These are phyloP conservation scores for Aplosporella prunicola DNA, from an alignment of 2,329 filamentous ascomycete species.

Conservation along the genomic window DNA sequence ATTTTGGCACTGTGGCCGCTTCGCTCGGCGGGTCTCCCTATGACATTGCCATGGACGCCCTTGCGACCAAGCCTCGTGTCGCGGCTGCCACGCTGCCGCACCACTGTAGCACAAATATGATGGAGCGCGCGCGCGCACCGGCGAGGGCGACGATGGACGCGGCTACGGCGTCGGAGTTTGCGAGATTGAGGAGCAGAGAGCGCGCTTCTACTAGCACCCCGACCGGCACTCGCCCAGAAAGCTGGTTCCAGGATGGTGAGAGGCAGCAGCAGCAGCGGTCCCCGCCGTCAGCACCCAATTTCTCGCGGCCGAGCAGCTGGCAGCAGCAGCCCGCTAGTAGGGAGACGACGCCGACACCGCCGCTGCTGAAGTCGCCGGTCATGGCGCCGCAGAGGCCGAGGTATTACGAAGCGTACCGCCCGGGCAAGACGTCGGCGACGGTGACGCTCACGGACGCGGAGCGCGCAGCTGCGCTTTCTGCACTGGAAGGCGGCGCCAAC, in stretches of 20 bases:
- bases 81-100: slow-evolving; percentile 25
- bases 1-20: slow-evolving; percentile 33
- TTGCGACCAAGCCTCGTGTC: slow-evolving; percentile 13
- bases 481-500: no score
- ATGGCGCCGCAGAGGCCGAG: no score
- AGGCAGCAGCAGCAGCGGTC: neutral
- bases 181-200: slow-evolving; percentile 27
- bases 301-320: neutral
- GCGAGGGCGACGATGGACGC: slow-evolving; percentile 27
- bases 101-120: slow-evolving; percentile 22
- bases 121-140: slow-evolving; percentile 18
- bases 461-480: no score
- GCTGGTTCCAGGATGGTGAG: no score
- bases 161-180: slow-evolving; percentile 25
- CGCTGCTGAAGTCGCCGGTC: no score
- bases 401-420: no score
- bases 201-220: slow-evolving; percentile 14
- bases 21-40: slow-evolving; percentile 36
- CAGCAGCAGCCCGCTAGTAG: neutral
- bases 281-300: neutral
- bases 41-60: slow-evolving; percentile 25
- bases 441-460: no score
- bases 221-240: no score
- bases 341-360: no score
- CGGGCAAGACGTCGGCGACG: no score